Evolutionary conservation across 345 rosid species (phyloP).

Genomic region (Rhodomyrtus tomentosa): DNA sequence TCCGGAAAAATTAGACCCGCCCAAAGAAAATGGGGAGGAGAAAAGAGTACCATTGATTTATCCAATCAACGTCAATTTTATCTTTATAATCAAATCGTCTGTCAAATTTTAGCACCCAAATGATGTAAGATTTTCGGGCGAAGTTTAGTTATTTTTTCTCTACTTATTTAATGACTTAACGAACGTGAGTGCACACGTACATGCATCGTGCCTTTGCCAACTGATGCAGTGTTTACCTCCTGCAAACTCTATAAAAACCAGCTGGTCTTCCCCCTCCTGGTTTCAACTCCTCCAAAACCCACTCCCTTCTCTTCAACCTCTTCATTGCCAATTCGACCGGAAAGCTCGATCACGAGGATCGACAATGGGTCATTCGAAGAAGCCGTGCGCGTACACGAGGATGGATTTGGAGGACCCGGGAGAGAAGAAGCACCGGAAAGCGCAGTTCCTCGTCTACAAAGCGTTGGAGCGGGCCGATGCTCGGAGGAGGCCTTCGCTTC

Average conservation of each 20-base stretch:
- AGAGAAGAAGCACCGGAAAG: background rate
- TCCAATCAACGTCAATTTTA: background rate
- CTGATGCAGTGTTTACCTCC: background rate
- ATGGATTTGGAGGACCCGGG: background rate
- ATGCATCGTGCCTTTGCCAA: background rate
- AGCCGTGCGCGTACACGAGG: background rate
- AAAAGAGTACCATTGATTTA: background rate
- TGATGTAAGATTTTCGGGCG: background rate
- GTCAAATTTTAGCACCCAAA: background rate
- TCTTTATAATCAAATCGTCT: background rate
- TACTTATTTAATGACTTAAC: background rate
- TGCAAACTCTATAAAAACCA: background rate
- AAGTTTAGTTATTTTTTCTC: background rate
- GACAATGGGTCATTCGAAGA: background rate
- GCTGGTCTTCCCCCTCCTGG: background rate
- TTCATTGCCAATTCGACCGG: background rate
- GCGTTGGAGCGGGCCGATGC: background rate
- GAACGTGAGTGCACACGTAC: background rate
- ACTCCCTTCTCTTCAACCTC: background rate
- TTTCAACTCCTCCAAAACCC: background rate
- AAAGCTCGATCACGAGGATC: background rate
- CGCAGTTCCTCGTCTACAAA: conserved; percentile 6
- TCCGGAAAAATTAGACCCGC: background rate
- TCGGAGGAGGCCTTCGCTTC: background rate
- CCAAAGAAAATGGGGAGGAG: background rate